A percentile compares a stretch with the other conserved stretches of the same genome.
Evolutionary conservation across 768 basidiomycete genomes (phyloP).

Genomic region (Podaxis sp.): DNA sequence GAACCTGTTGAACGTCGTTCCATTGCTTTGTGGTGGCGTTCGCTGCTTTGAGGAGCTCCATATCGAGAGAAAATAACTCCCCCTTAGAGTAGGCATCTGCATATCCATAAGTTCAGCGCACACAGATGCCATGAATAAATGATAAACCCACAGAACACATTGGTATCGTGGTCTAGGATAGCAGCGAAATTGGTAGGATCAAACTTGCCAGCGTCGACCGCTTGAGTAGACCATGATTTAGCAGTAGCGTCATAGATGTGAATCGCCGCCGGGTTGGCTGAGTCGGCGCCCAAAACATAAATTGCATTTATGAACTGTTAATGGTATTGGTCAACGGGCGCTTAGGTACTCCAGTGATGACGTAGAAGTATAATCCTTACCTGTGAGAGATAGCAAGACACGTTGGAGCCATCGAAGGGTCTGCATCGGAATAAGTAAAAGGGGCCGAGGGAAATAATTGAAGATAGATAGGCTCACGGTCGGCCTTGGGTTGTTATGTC

Average conservation of each 20-base stretch:
- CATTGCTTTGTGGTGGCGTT: constrained; percentile 60
- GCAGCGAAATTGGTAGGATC: constrained; percentile 65
- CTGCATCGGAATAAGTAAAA: constrained; percentile 31
- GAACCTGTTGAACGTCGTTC: constrained; percentile 48
- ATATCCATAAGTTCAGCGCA: not conserved
- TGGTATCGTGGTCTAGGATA: constrained; percentile 93
- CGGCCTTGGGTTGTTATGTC: constrained; percentile 75
- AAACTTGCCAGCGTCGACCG: constrained; percentile 50
- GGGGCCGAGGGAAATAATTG: not conserved
- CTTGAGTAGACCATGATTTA: constrained; percentile 79
- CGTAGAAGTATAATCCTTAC: constrained; percentile 29
- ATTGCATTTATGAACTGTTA: constrained; percentile 79
- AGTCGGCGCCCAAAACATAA: constrained; percentile 81
- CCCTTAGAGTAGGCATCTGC: constrained; percentile 69
- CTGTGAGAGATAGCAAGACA: constrained; percentile 74
- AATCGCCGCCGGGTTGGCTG: constrained; percentile 62
- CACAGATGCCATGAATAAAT: not conserved
- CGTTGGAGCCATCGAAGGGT: constrained; percentile 61
- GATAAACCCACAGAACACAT: constrained; percentile 69
- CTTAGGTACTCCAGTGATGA: not conserved
- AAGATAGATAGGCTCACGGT: constrained; percentile 54
- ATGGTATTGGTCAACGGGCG: not conserved
- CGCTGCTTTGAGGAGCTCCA: constrained; percentile 63
- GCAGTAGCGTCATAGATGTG: constrained; percentile 79
- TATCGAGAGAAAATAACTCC: constrained; percentile 68